Base-by-base conservation (phyloP, 441 rosid species). In the Euphorbia celastroides region DNA sequence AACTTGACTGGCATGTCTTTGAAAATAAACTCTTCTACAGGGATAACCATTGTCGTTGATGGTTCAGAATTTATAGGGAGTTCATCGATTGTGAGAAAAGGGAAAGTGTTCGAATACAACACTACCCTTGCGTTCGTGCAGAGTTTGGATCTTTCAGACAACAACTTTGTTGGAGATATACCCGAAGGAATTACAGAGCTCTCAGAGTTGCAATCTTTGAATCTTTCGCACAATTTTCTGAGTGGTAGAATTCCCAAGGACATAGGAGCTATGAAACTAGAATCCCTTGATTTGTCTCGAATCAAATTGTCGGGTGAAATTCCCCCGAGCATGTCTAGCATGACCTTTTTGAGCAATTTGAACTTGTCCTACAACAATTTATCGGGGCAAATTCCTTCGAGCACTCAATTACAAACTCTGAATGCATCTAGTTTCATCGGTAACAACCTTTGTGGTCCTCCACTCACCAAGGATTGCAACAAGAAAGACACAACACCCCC, bases 391-490 rank as follows among this genome's bases (percentile, higher is more conserved):
- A 48, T 48, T 48, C 52, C 52, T 16, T 48, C 20, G 22, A n/a
- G 52, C 22, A 48, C 72, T 57, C 79, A 75, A 55, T n/a, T 78
- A 0, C 69, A 75, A 11, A 56, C 70, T 48, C 8, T 48, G 5
- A 22, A 48, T 14, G 19, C 19, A 48, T 48, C 7, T 3, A 48
- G 52, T 17, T 48, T 48, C 20, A 48, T 48, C 5, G 52, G 52
- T 22, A 48, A 14, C 22, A 5, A 48, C 19, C 52, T 77, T 5
- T 77, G 80, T 38, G 74, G 80, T 3, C 72, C 62, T 25, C 81
- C 77, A 3, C 51, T 73, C 25, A 17, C 59, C 3, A 38, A 28
- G 27, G 64, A 17, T 10, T 72, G 75, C 23, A 42, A 19, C 52
- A 41, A 13, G 30, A 22, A 27, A 23, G 31, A 7, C 5, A 3